Evolutionary conservation across 2,329 filamentous ascomycete genomes (phyloP).

Genomic region (Pseudopithomyces maydicus): DNA sequence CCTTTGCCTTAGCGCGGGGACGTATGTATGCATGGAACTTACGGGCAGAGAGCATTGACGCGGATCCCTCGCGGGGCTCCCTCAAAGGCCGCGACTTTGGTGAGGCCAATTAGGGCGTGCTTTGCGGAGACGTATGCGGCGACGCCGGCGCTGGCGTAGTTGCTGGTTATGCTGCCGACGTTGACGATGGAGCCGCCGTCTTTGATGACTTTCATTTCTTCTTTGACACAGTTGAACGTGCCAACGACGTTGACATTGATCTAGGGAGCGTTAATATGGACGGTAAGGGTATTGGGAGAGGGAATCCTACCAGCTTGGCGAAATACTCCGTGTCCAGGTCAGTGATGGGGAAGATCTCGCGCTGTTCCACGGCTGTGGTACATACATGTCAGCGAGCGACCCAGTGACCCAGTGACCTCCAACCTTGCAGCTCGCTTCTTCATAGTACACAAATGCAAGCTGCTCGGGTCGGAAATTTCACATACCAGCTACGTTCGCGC

Average conservation of each 20-base stretch:
- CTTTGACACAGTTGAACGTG: slow-evolving; percentile 15
- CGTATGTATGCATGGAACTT: background rate
- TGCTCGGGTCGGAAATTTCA: background rate
- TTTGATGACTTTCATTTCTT: slow-evolving; percentile 23
- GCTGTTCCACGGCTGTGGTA: slow-evolving; percentile 16
- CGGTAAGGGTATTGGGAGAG: too few species aligned
- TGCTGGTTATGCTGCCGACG: slow-evolving; percentile 15
- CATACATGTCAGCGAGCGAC: slow-evolving; percentile 1
- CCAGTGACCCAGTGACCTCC: background rate
- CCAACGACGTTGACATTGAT: slow-evolving; percentile 16
- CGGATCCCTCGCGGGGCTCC: slow-evolving; percentile 54
- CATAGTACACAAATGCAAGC: background rate
- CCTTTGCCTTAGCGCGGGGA: background rate
- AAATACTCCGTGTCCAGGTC: slow-evolving; percentile 15
- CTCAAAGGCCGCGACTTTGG: slow-evolving; percentile 53
- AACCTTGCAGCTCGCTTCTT: background rate
- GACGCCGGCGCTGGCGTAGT: slow-evolving; percentile 15
- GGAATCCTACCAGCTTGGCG: slow-evolving; percentile 1
- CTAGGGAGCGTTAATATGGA: too few species aligned
- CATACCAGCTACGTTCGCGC: slow-evolving; percentile 19
- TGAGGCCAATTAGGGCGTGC: slow-evolving; percentile 53
- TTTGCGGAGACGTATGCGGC: slow-evolving; percentile 54
- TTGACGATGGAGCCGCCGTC: slow-evolving; percentile 21
- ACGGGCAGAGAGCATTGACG: slow-evolving; percentile 55
- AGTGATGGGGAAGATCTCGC: slow-evolving; percentile 18